These are phyloP conservation scores for Hanseniaspora valbyensis DNA, from an alignment of 805 yeast genomes.

Conservation along the genomic window DNA sequence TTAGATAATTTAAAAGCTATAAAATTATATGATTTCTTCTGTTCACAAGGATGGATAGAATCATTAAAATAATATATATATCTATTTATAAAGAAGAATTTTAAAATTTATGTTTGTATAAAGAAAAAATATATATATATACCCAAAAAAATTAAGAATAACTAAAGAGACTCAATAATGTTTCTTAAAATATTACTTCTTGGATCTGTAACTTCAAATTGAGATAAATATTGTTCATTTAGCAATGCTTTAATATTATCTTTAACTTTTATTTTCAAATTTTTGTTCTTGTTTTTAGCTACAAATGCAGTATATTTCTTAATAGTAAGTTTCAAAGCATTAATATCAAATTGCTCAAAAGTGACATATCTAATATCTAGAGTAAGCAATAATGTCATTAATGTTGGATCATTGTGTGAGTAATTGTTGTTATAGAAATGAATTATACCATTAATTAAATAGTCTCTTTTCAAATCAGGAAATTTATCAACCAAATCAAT, in stretches of 20 bases:
- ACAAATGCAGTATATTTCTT: conserved; percentile 58
- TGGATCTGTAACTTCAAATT: conserved; percentile 25
- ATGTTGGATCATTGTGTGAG: conserved; percentile 23
- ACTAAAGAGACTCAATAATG: conserved; percentile 20
- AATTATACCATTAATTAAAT: conserved; percentile 56
- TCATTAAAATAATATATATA: conserved; percentile 11
- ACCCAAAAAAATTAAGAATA: background rate
- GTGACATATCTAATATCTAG: conserved; percentile 51
- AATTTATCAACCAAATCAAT: conserved; percentile 58
- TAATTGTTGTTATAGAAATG: conserved; percentile 33
- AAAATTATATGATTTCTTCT: conserved; percentile 84
- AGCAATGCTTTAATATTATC: conserved; percentile 26
- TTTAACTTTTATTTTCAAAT: conserved; percentile 30
- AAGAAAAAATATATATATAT: background rate
- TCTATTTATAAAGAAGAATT: background rate
- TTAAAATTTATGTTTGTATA: background rate
- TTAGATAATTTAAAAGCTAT: conserved; percentile 81
- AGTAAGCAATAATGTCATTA: conserved; percentile 44
- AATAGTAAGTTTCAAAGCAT: conserved; percentile 54
- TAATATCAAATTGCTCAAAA: conserved; percentile 36
- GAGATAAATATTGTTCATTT: conserved; percentile 29
- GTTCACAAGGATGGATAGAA: conserved; percentile 75
- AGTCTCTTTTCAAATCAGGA: conserved; percentile 53
- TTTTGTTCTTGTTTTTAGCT: conserved; percentile 31
- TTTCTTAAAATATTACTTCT: conserved; percentile 26